Base-by-base conservation (phyloP, 148 eudicot genomes). In the Hydrangea macrophylla region DNA sequence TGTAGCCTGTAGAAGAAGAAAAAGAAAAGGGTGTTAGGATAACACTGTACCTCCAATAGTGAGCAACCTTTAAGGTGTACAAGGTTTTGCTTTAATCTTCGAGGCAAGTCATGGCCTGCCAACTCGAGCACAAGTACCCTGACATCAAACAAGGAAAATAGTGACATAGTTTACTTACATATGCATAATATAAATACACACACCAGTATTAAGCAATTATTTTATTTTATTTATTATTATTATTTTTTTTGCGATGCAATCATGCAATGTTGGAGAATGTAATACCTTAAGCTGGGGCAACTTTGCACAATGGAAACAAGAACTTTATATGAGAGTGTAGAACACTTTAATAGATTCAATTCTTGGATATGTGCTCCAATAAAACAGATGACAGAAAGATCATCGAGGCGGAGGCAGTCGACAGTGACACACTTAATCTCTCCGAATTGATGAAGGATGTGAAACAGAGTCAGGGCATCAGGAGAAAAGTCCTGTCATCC, bases 221-320 rank as follows among this genome's bases (percentile, higher is more conserved):
- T 15, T 48, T 3, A 3, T 48, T 17, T 48, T 7, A 17, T 15
- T 48, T 2, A 48, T 48, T 42, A 42, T 42, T 48, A 22, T 48
- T 48, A 48, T 48, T 42, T 11, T 42, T 48, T 20, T 48, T 48
- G 17, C 17, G 53, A 48, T 48, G n/a, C 11, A 13, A 45, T 12
- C 18, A 1, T 18, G n/a, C 13, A 48, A 48, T 18, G 53, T 6
- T 32, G 9, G 40, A 9, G 23, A 15, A 23, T 4, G 20, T 18
- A 2, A 23, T 76, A 82, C 86, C 84, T 80, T 67, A 84, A 80
- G 56, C 78, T 71, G 8, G 84, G 82, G 70, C 87, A 84, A 10
- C 6, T 70, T 9, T 17, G 51, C 18, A 76, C 82, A 70, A 84
- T 76, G 44, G 69, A 67, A 53, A 63, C 28, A 75, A 84, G 65